Percentiles rank a stretch among this genome's conserved stretches.
phyloP scores from a whole-genome alignment of 2,329 filamentous ascomycete species.

The Verticillium klebahnii region DNA sequence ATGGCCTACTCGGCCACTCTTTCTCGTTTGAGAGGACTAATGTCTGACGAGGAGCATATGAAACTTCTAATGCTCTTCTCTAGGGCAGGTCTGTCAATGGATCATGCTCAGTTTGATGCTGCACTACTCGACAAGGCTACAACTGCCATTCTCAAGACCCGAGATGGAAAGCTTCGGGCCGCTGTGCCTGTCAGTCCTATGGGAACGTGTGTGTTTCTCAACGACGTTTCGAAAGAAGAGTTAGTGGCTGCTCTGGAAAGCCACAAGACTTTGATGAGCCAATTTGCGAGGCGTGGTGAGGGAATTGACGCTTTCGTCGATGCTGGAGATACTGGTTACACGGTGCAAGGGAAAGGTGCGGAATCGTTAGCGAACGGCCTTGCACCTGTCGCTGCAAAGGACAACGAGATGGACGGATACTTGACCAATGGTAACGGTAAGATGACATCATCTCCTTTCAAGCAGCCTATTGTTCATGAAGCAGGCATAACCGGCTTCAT shows the following conservation, averaged over 20 bases:
- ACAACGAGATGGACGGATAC: neutral
- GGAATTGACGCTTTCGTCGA: conserved; percentile 69
- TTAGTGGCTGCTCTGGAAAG: conserved; percentile 54
- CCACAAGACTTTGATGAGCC: conserved; percentile 61
- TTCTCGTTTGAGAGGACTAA: conserved; percentile 56
- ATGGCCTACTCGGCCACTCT: conserved; percentile 73
- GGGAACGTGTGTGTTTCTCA: conserved; percentile 63
- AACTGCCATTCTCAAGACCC: conserved; percentile 64
- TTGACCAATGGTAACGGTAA: neutral
- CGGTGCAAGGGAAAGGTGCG: conserved; percentile 3
- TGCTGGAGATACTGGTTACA: conserved; percentile 60
- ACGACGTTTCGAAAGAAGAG: conserved; percentile 59
- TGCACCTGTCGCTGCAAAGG: neutral
- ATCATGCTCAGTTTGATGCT: conserved; percentile 64
- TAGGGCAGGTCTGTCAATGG: conserved; percentile 65
- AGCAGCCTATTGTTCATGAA: neutral
- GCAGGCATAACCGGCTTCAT: neutral
- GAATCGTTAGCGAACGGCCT: neutral
- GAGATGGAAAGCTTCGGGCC: conserved; percentile 63
- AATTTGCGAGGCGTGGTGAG: conserved; percentile 58
- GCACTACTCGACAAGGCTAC: conserved; percentile 62
- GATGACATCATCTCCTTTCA: neutral
- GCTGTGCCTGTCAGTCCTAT: conserved; percentile 62
- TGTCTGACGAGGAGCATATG: conserved; percentile 55
- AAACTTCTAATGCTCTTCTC: conserved; percentile 65